These are phyloP conservation scores for Pneumocystis wakefieldiae DNA, from an alignment of 1,139 yeast genomes.

Conservation along the genomic window DNA sequence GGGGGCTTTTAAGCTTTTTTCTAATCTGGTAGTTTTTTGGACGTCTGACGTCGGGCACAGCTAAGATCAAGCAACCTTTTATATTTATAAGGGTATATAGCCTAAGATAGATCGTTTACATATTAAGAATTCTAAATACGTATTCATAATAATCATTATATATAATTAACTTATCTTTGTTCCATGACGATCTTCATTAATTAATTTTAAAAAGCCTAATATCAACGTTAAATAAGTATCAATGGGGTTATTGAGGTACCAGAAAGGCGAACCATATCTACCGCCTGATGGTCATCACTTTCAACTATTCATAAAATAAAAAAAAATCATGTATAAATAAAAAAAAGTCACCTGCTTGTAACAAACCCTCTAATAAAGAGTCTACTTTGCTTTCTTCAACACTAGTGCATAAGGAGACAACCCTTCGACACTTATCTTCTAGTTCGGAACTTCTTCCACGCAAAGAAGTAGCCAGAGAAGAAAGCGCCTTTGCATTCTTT, in stretches of 20 bases:
- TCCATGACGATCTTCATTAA: not conserved
- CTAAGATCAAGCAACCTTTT: not conserved
- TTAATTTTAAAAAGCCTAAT: slow-evolving; percentile 19
- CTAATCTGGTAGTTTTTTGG: not conserved
- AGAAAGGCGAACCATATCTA: slow-evolving; percentile 40
- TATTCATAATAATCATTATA: not conserved
- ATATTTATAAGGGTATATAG: not conserved
- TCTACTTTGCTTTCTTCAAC: slow-evolving; percentile 71
- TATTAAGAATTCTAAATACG: not conserved
- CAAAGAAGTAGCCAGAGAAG: slow-evolving; percentile 35
- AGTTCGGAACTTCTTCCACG: slow-evolving; percentile 43
- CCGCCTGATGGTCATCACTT: slow-evolving; percentile 45
- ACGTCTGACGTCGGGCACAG: not conserved
- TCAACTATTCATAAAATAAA: slow-evolving; percentile 30
- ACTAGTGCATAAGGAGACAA: slow-evolving; percentile 80
- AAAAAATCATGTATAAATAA: not conserved
- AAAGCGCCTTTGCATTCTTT: slow-evolving; percentile 42
- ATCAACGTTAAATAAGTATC: slow-evolving; percentile 14
- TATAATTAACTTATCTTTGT: not conserved
- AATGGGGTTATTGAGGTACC: slow-evolving; percentile 27
- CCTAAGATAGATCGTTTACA: not conserved
- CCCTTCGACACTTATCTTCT: slow-evolving; percentile 74
- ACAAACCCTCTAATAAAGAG: slow-evolving; percentile 62
- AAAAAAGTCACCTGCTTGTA: slow-evolving; percentile 44
- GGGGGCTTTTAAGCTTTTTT: not conserved